Base-by-base conservation (phyloP, 2,329 filamentous ascomycete genomes). In the Sporothrix inflata region DNA sequence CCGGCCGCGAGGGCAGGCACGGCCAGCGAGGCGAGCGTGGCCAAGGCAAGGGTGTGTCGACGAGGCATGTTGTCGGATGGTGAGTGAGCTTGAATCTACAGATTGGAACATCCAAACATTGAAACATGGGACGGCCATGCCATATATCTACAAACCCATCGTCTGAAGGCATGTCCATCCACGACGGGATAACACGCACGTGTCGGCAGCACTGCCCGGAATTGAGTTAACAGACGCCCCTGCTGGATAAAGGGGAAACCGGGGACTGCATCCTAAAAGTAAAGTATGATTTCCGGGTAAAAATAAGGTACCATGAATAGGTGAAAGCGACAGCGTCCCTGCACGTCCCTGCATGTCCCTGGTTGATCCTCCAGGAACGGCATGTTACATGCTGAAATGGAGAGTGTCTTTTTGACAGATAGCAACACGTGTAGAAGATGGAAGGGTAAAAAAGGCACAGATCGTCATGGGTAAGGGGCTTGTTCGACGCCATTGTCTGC, bases 1-100 rank as follows among this genome's bases (percentile, higher is more conserved):
- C 61, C 70, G 38, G 34, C 47, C 30, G 47, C 70, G 8, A 71
- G 27, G 51, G 24, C 60, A 19, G 70, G 53, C 30, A 53, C 51
- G 21, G 53, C 57, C 69, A 67, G 38, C 1, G 38, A 24, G n/a
- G 60, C 60, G 8, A 65, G 60, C 5, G 60, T 45, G 9, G 60
- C 60, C 16, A 38, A 16, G 9, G 38, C 19, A 14, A 65, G n/a
- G 14, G 60, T 8, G 16, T n/a, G 55, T 40, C 55, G 55, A 21
- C 12, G 42, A 47, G 57, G 30, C 57, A 61, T 61, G 1, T 11
- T 38, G 30, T 7, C 19, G 57, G 7, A 12, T 16, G 42, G 19
- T 19, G 16, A 47, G 12, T 40, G 34, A 30, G 19, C 47, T 51
- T 55, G 24, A 6, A 12, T 60, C 55, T 12, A 40, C 57, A 12